phyloP scores from a whole-genome alignment of 1,139 yeast species.

The Blastobotrys arbuscula region DNA sequence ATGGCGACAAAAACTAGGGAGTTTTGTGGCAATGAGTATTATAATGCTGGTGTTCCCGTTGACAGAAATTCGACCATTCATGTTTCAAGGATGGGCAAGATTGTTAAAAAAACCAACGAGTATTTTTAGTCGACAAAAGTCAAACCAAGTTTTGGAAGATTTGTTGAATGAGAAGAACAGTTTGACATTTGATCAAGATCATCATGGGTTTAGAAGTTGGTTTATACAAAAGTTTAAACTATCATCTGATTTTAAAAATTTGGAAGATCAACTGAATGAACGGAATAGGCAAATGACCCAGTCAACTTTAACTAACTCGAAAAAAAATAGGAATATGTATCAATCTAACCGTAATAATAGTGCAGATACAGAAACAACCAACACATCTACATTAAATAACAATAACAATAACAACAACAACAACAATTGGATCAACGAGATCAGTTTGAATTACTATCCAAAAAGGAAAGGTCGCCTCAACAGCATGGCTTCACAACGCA shows the following conservation, averaged over 20 bases:
- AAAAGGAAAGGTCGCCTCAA: neutral
- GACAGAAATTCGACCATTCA: conserved; percentile 8
- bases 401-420: neutral
- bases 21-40: neutral
- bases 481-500: neutral
- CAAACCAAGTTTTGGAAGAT: neutral
- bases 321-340: neutral
- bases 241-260: neutral
- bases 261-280: conserved; percentile 5
- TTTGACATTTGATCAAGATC: neutral
- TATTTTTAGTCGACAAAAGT: conserved; percentile 1
- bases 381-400: neutral
- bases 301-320: neutral
- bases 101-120: conserved; percentile 2
- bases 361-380: neutral
- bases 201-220: neutral
- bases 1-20: neutral
- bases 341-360: neutral
- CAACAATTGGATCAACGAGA: too few species aligned
- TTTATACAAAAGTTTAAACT: neutral
- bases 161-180: conserved; percentile 1
- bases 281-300: conserved; percentile 2
- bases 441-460: too few species aligned
- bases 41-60: conserved; percentile 3
- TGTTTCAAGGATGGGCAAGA: conserved; percentile 10